Percentiles rank a stretch among this genome's conserved stretches.
These are phyloP conservation scores for Phellinidium pouzarii DNA, from an alignment of 1,284 basidiomycete genomes.

Conservation along the genomic window DNA sequence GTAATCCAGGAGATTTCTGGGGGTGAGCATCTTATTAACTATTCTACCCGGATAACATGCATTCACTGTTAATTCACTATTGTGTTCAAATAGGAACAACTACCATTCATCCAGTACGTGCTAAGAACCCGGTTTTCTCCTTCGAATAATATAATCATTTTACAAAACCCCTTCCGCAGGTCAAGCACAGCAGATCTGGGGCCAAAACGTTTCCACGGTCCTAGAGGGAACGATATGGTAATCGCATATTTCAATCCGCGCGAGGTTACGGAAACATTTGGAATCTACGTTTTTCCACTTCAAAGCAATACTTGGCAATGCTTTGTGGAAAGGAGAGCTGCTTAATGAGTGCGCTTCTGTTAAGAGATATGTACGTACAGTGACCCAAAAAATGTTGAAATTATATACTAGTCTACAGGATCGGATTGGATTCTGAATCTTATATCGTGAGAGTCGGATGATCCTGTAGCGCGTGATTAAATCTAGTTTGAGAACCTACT, in stretches of 20 bases:
- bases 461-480: no score
- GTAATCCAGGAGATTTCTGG: conserved; percentile 47
- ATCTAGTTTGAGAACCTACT: no score
- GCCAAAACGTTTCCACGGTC: conserved; percentile 14
- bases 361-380: no score
- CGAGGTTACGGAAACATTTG: background rate
- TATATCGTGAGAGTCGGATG: no score
- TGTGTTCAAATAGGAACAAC: conserved; percentile 32
- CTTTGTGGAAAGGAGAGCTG: no score
- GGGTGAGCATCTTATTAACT: conserved; percentile 32
- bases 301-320: no score
- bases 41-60: background rate
- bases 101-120: conserved; percentile 40
- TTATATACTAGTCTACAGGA: no score
- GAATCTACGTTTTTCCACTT: background rate
- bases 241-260: no score
- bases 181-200: conserved; percentile 19
- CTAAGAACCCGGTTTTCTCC: background rate
- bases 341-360: no score
- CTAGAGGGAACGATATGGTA: conserved; percentile 17
- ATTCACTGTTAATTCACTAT: background rate
- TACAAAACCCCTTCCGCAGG: background rate
- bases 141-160: background rate
- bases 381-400: no score
- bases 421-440: no score